Percentiles rank a stretch among this genome's conserved stretches.
Evolutionary conservation across 441 rosid species (phyloP).

Genomic region (Gossypium gossypioides): DNA sequence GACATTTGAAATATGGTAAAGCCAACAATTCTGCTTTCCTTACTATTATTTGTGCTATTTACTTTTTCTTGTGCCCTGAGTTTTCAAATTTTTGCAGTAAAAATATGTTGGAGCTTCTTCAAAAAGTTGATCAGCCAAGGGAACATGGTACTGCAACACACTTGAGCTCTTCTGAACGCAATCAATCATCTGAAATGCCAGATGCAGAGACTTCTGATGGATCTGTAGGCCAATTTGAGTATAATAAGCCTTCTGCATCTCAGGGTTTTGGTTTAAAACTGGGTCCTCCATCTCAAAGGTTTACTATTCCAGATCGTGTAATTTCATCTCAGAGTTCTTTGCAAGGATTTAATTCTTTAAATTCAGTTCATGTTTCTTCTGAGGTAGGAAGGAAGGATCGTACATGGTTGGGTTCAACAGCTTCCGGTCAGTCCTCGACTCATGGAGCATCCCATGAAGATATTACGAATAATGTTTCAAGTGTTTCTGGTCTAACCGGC

Average conservation of each 20-base stretch:
- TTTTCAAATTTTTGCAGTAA: conserved; percentile 35
- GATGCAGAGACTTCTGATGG: conserved; percentile 47
- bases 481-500: conserved; percentile 23
- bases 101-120: conserved; percentile 74
- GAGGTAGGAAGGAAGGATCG: conserved; percentile 32
- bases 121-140: conserved; percentile 61
- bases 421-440: conserved; percentile 36
- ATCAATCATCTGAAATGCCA: conserved; percentile 32
- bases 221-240: conserved; percentile 36
- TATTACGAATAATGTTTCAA: conserved; percentile 19
- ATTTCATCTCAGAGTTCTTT: conserved; percentile 34
- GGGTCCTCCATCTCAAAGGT: conserved; percentile 67
- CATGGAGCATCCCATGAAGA: conserved; percentile 32
- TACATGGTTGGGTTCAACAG: conserved; percentile 32
- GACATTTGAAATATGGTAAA: neutral
- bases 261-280: conserved; percentile 72
- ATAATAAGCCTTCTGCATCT: conserved; percentile 42
- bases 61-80: neutral
- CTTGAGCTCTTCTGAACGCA: conserved; percentile 34
- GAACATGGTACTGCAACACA: conserved; percentile 34
- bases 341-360: conserved; percentile 22
- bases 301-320: conserved; percentile 27
- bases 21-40: neutral
- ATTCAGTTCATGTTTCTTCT: conserved; percentile 22
- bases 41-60: neutral